Base-by-base conservation (phyloP, 139 green algal species). In the Chlamydomonas incerta region DNA sequence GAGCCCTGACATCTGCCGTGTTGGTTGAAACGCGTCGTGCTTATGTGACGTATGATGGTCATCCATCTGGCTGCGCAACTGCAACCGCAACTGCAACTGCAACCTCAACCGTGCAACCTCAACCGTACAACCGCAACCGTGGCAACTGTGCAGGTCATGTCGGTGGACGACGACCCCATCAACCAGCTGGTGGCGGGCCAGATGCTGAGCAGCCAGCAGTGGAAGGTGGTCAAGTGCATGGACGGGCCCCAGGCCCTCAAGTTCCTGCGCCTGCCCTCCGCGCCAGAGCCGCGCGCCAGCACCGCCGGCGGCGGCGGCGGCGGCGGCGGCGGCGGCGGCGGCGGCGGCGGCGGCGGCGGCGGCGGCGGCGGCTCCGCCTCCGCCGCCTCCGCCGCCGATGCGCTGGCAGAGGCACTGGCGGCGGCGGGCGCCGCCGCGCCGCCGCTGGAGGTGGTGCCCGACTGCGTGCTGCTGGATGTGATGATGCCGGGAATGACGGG, bases 401-500 rank as follows among this genome's bases (percentile, higher is more conserved):
- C 55, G 31, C 14, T 60, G 46, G 91, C 34, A 3, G 28, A 28
- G 29, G 55, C 26, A 34, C 35, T 37, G 23, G 92, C 89, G 18
- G 92, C 88, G 20, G 93, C 91, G 46, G 80, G 34, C 21, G 31
- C 21, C 5, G 91, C 77, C 2, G 63, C 41, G 47, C 9, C 13
- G 67, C 47, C 46, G 63, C 63, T 58, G 1, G 76, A 6, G 23
- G 62, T 75, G 26, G 82, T 94, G 57, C 93, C 93, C 1, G 91
- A 96, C 86, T 33, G 91, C 26, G 84, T 96, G 24, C 82, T 96
- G 63, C 89, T 96, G 46, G 93, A 96, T 50, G 89, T 96, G 0
- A 96, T 96, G 93, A 96, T 96, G 93, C 93, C 93, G 0, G 87
- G 80, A 11, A 93, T 96, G 83, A 94, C 82, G 82, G 93, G 93